Conservation (phyloP, 2,329 filamentous ascomycete genomes). For the Fusarium illudens region DNA sequence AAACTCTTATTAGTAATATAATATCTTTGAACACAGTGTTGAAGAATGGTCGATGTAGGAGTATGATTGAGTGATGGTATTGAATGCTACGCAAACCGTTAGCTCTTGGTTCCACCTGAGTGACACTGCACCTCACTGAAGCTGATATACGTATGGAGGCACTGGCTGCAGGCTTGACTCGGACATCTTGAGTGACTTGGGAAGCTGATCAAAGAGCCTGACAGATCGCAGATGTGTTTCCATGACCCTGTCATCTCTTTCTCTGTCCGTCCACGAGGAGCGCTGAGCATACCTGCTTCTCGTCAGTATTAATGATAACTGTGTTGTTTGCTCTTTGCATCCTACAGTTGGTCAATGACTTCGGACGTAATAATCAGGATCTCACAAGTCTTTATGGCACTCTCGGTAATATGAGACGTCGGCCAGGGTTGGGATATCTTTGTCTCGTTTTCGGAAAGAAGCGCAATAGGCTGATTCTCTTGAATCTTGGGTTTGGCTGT, state of each 20-base stretch:
- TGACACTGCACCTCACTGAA: not conserved
- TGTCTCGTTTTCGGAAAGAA: not conserved
- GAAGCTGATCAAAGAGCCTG: not conserved
- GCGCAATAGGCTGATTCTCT: not conserved
- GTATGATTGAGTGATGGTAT: not conserved
- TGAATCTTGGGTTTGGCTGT: not conserved
- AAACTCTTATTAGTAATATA: no score
- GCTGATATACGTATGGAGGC: not conserved
- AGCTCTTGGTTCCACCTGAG: not conserved
- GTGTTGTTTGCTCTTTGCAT: no score
- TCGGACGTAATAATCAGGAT: slow-evolving; percentile 16
- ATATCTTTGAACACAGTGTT: no score
- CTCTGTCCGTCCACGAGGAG: not conserved
- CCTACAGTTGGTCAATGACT: slow-evolving; percentile 16
- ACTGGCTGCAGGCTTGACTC: not conserved
- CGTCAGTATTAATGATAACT: not conserved
- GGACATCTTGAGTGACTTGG: not conserved
- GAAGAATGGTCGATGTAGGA: not conserved
- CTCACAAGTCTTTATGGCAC: slow-evolving; percentile 10
- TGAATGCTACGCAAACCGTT: not conserved
- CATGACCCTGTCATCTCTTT: not conserved
- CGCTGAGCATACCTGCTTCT: not conserved
- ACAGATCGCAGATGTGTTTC: not conserved
- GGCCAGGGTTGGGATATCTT: slow-evolving; percentile 2
- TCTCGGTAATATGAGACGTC: slow-evolving; percentile 16